A percentile compares a stretch with the other conserved stretches of the same genome.
Evolutionary conservation across 2,329 filamentous ascomycete genomes (phyloP).

Genomic region (Grosmannia huntii): DNA sequence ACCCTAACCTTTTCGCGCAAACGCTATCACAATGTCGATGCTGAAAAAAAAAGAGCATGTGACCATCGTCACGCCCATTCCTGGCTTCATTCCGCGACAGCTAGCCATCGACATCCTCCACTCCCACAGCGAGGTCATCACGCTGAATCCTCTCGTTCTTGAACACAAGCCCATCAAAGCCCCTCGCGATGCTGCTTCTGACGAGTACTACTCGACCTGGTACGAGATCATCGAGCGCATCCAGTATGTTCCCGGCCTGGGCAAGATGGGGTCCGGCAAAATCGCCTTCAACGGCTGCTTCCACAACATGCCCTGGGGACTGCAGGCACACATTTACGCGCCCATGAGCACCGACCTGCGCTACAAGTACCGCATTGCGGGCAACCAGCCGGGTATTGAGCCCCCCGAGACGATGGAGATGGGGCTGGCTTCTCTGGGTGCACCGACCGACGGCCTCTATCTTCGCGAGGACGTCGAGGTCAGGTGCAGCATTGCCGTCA

Average conservation of each 20-base stretch:
- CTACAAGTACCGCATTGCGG: conserved; percentile 54
- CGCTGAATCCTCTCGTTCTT: conserved; percentile 56
- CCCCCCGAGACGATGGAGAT: conserved; percentile 48
- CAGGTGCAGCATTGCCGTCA: conserved; percentile 53
- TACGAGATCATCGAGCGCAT: conserved; percentile 61
- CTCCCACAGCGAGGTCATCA: conserved; percentile 58
- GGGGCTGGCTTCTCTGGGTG: conserved; percentile 43
- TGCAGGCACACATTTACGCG: conserved; percentile 60
- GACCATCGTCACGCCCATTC: conserved; percentile 58
- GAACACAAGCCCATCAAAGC: conserved; percentile 50
- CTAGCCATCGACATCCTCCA: conserved; percentile 62
- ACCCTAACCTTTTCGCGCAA: background rate
- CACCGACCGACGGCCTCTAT: conserved; percentile 52
- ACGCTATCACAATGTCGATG: conserved; percentile 17
- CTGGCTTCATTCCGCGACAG: conserved; percentile 56
- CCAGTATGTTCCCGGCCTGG: conserved; percentile 53
- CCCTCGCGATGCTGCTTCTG: conserved; percentile 52
- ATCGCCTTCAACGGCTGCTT: conserved; percentile 61
- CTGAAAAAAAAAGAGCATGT: conserved; percentile 52
- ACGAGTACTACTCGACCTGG: conserved; percentile 64
- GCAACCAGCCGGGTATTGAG: conserved; percentile 55
- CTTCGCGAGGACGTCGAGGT: conserved; percentile 60
- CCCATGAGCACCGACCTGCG: conserved; percentile 54
- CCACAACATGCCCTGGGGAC: conserved; percentile 58
- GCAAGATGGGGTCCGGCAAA: conserved; percentile 49